Evolutionary conservation across 352 stramenopile species (phyloP), one percentile per base, ranked within the genome.

Genomic region (Globisporangium iwayamae): DNA sequence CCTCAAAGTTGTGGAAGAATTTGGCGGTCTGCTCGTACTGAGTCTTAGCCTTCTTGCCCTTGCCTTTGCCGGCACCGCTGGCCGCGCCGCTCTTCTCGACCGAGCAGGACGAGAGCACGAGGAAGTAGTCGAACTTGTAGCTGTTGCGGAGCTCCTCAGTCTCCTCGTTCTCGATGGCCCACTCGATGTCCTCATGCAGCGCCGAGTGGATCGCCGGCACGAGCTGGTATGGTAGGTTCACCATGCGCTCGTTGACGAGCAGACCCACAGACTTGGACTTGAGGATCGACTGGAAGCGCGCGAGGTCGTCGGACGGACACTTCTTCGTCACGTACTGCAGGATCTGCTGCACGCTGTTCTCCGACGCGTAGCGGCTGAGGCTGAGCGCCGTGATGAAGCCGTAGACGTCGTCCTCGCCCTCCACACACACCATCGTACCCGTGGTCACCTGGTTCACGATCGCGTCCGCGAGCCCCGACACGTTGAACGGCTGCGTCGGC

Each of bases 1-100:
- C 87, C 61, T 95, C 87, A 67, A 95, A 95, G 71, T 95, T 93
- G 70, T 81, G 67, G 63, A 88, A 95, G 61, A 89, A 80, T 79
- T 90, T 93, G 57, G 72, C 74, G 16, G 66, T 85, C 65, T 87
- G 73, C 34, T 78, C 79, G 69, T 90, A 86, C 55, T 80, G 54
- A 20, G 70, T 89, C 73, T 93, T 93, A 62, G 73, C 72, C 71
- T 93, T 93, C 71, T 92, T 93, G 54, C 76, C 72, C 51, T 85
- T 89, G 34, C 68, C 52, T 11, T 58, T 58, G 18, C 52, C 58
- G n/a, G 34, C n/a, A 14, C 53, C 62, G 16, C 47, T 63, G 46
- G 61, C 65, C 10, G 67, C 67, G 43, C 73, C 57, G 43, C 65
- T 76, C 61, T 82, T 85, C 51, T 91, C 81, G 20, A 86, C 71